Evolutionary conservation across 495 filamentous ascomycete genomes (phyloP).

Genomic region (Lasiosphaeriaceae sp.): DNA sequence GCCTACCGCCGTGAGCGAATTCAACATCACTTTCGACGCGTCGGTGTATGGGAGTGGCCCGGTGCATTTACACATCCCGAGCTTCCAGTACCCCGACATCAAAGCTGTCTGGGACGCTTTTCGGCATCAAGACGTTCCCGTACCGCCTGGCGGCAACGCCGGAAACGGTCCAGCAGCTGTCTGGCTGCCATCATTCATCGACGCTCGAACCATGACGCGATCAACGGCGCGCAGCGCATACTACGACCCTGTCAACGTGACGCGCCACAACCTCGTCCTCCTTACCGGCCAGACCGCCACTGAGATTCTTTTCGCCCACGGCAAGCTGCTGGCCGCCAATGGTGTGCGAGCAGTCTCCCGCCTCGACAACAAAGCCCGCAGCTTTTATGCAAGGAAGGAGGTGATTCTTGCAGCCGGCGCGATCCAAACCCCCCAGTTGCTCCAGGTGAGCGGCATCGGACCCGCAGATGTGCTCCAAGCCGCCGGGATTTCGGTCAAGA

Average conservation of each 20-base stretch:
- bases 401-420: constrained; percentile 52
- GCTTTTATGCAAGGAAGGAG: constrained; percentile 29
- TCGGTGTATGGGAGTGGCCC: constrained; percentile 20
- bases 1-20: constrained; percentile 24
- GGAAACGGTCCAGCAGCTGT: constrained; percentile 16
- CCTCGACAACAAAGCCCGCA: constrained; percentile 7
- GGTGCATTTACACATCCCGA: constrained; percentile 17
- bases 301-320: constrained; percentile 17
- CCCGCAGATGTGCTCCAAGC: constrained; percentile 38
- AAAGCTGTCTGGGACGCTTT: constrained; percentile 18
- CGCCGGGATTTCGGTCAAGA: constrained; percentile 38
- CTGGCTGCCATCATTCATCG: constrained; percentile 19
- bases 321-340: constrained; percentile 11
- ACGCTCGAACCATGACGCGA: constrained; percentile 19
- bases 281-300: constrained; percentile 22
- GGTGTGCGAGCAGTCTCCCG: constrained; percentile 19
- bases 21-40: constrained; percentile 23
- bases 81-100: constrained; percentile 24
- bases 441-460: constrained; percentile 51
- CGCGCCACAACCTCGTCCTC: constrained; percentile 17
- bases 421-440: constrained; percentile 51
- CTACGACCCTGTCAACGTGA: constrained; percentile 22
- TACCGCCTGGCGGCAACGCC: constrained; percentile 6
- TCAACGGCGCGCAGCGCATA: constrained; percentile 24
- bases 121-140: constrained; percentile 4